Percentiles rank a stretch among this genome's conserved stretches.
Conservation (phyloP, 441 rosid genomes). For the Pelargonium cotyledonis region DNA sequence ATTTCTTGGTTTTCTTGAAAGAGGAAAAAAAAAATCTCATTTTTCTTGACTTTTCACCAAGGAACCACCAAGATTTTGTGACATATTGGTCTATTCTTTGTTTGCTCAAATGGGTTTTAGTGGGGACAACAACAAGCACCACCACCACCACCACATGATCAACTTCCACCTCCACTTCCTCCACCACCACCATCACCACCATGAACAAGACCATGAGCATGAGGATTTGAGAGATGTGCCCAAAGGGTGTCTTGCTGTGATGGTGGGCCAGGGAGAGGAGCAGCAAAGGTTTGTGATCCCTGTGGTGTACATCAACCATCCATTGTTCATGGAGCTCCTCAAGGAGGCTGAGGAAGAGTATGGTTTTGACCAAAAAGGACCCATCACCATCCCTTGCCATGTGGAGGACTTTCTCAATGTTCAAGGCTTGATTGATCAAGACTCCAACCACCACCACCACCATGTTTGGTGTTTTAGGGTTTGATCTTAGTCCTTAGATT, state of each 20-base stretch:
- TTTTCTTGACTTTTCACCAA: too few species aligned
- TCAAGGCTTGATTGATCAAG: slow-evolving; percentile 56
- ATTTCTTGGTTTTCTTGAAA: too few species aligned
- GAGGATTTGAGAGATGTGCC: too few species aligned
- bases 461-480: slow-evolving; percentile 48
- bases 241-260: slow-evolving; percentile 61
- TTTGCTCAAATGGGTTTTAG: slow-evolving; percentile 34
- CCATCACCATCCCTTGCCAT: slow-evolving; percentile 71
- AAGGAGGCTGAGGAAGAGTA: slow-evolving; percentile 78
- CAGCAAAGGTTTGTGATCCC: slow-evolving; percentile 67
- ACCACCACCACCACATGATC: slow-evolving; percentile 23
- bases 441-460: slow-evolving; percentile 21
- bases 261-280: slow-evolving; percentile 71
- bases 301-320: slow-evolving; percentile 66
- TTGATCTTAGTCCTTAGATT: slow-evolving; percentile 15
- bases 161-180: too few species aligned
- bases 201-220: too few species aligned
- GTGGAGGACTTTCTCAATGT: slow-evolving; percentile 58
- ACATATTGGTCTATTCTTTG: not conserved
- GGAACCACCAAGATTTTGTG: too few species aligned
- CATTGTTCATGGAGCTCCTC: slow-evolving; percentile 49
- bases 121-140: slow-evolving; percentile 25
- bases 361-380: slow-evolving; percentile 70
- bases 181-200: too few species aligned
- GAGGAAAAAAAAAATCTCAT: too few species aligned